phyloP scores from a whole-genome alignment of 2,329 filamentous ascomycete genomes.

The Drechslera avenae region DNA sequence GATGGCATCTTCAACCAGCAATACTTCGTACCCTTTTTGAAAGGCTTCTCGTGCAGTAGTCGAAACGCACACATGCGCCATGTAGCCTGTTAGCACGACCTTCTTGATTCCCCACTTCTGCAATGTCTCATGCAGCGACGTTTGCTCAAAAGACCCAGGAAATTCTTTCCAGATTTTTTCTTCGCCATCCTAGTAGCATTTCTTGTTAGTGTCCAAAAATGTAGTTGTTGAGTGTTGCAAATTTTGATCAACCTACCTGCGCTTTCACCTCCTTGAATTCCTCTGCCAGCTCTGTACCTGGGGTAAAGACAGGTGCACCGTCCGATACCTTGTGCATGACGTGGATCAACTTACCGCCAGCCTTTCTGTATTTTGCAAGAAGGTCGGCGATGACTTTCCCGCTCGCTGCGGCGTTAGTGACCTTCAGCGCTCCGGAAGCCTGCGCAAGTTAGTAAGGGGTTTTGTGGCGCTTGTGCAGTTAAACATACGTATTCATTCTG shows the following conservation, averaged over 20 bases:
- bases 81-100: constrained; percentile 66
- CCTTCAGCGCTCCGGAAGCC: constrained; percentile 61
- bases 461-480: constrained; percentile 61
- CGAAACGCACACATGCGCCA: constrained; percentile 69
- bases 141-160: constrained; percentile 66
- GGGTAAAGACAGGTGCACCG: constrained; percentile 70
- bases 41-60: constrained; percentile 66
- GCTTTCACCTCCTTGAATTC: constrained; percentile 66
- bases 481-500: constrained; percentile 17
- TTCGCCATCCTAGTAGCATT: constrained; percentile 53
- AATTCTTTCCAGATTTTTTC: constrained; percentile 62
- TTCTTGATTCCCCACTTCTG: constrained; percentile 60
- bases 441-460: constrained; percentile 50
- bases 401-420: constrained; percentile 59
- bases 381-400: constrained; percentile 63
- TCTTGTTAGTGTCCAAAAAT: not conserved
- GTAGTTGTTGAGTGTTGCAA: not conserved
- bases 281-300: constrained; percentile 62
- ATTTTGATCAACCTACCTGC: constrained; percentile 16
- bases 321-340: constrained; percentile 64
- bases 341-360: constrained; percentile 63
- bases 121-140: constrained; percentile 62
- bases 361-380: constrained; percentile 64
- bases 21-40: constrained; percentile 67
- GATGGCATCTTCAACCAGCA: constrained; percentile 66